These are phyloP conservation scores for Melanogaster broomeanus DNA, from an alignment of 768 basidiomycete genomes.

Conservation along the genomic window DNA sequence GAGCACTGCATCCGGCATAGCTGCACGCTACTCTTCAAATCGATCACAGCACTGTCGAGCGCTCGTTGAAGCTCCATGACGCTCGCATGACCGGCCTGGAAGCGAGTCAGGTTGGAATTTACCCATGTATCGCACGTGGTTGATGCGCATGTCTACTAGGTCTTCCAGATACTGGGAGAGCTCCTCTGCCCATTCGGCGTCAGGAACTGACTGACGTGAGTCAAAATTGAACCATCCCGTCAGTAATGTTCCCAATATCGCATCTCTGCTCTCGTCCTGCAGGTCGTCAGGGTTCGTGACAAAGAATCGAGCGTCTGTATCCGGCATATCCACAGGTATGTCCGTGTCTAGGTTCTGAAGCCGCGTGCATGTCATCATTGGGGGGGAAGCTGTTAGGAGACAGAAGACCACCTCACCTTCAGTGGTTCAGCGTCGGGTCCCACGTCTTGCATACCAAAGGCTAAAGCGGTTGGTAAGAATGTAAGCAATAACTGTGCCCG, in stretches of 20 bases:
- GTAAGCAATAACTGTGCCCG: constrained; percentile 42
- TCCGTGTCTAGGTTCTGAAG: constrained; percentile 58
- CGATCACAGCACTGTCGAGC: constrained; percentile 44
- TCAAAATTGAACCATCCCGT: constrained; percentile 32
- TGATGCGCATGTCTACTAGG: constrained; percentile 46
- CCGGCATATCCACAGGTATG: constrained; percentile 35
- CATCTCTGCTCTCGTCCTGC: constrained; percentile 12
- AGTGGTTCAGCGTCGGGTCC: constrained; percentile 47
- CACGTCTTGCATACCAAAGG: constrained; percentile 48
- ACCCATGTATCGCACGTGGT: constrained; percentile 55
- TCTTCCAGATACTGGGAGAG: constrained; percentile 42
- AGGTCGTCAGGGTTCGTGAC: constrained; percentile 17
- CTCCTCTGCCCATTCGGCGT: constrained; percentile 43
- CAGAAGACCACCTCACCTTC: constrained; percentile 38
- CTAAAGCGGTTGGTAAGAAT: constrained; percentile 48
- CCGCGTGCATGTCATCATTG: neutral
- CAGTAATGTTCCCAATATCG: constrained; percentile 14
- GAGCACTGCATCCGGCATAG: constrained; percentile 53
- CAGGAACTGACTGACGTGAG: constrained; percentile 36
- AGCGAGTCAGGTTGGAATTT: constrained; percentile 47
- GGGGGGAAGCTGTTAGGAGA: neutral
- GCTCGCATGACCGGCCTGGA: constrained; percentile 45
- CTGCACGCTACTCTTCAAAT: constrained; percentile 48
- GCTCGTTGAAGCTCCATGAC: constrained; percentile 45
- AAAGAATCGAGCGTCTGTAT: constrained; percentile 40